Conservation (phyloP, 1,284 basidiomycete species). For the Trametes pubescens region DNA sequence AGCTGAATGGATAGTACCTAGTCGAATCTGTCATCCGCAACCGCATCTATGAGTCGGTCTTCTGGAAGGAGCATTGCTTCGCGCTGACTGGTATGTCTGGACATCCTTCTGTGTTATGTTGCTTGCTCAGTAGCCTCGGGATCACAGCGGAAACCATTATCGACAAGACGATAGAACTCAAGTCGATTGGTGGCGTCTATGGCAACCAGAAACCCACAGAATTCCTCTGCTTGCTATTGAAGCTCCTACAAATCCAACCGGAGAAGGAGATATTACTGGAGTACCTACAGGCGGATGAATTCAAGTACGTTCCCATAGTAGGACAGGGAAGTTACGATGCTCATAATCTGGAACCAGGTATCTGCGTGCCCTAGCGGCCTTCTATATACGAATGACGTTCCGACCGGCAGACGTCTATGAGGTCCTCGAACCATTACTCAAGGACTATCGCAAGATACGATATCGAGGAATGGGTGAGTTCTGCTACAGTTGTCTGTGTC, state of each 20-base stretch:
- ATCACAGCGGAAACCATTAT: constrained; percentile 87
- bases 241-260: constrained; percentile 96
- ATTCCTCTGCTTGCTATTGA: constrained; percentile 91
- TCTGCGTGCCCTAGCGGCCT: constrained; percentile 89
- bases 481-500: neutral
- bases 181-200: constrained; percentile 92
- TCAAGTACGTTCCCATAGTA: constrained; percentile 80
- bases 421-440: constrained; percentile 91
- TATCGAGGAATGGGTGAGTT: constrained; percentile 79
- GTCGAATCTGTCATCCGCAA: constrained; percentile 97
- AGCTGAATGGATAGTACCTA: constrained; percentile 73
- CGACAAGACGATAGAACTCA: constrained; percentile 88
- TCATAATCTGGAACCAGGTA: constrained; percentile 63
- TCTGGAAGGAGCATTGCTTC: constrained; percentile 98
- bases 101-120: constrained; percentile 16
- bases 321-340: neutral
- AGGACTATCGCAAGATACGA: constrained; percentile 93
- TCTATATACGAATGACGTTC: constrained; percentile 97
- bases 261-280: constrained; percentile 96
- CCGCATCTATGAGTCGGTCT: constrained; percentile 94
- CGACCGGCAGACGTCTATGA: constrained; percentile 90
- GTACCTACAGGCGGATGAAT: constrained; percentile 94
- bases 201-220: constrained; percentile 92
- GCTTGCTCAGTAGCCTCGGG: constrained; percentile 18
- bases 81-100: constrained; percentile 78